Conservation (phyloP, 2,329 filamentous ascomycete genomes). For the Alternaria alternata region DNA sequence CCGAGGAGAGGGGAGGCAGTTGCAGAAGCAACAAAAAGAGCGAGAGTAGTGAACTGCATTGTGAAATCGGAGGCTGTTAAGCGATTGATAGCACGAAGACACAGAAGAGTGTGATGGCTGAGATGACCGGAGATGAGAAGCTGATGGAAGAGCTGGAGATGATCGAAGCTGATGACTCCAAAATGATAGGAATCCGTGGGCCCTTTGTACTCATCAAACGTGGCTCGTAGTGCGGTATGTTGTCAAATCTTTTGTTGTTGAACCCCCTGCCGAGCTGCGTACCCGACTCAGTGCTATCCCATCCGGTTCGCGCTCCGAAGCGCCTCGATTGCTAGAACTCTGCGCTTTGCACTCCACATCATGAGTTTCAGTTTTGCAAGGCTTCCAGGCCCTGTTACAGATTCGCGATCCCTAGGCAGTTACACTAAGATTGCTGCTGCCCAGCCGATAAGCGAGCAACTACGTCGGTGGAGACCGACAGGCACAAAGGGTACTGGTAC, state of each 20-base stretch:
- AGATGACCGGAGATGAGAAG: neutral
- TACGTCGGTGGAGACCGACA: neutral
- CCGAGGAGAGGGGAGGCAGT: slow-evolving; percentile 11
- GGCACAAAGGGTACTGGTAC: neutral
- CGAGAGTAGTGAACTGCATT: slow-evolving; percentile 9
- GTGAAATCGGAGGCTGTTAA: slow-evolving; percentile 1
- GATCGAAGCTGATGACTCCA: neutral
- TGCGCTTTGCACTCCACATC: neutral
- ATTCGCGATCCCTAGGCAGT: neutral
- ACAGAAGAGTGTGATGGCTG: neutral
- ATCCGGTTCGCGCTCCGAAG: neutral
- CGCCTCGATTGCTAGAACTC: neutral
- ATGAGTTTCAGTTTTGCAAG: neutral
- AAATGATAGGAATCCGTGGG: neutral
- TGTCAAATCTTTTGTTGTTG: neutral
- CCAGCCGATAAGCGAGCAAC: neutral
- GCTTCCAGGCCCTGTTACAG: neutral
- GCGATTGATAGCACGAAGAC: slow-evolving; percentile 2
- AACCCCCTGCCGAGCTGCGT: neutral
- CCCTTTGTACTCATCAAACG: neutral
- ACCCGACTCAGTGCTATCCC: neutral
- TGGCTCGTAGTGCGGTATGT: neutral
- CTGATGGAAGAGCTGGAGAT: slow-evolving; percentile 2
- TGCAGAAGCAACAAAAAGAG: slow-evolving; percentile 1
- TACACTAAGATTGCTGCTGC: neutral